Evolutionary conservation across 1,139 yeast genomes (phyloP).

Genomic region (Trichomonascaceae sp.): DNA sequence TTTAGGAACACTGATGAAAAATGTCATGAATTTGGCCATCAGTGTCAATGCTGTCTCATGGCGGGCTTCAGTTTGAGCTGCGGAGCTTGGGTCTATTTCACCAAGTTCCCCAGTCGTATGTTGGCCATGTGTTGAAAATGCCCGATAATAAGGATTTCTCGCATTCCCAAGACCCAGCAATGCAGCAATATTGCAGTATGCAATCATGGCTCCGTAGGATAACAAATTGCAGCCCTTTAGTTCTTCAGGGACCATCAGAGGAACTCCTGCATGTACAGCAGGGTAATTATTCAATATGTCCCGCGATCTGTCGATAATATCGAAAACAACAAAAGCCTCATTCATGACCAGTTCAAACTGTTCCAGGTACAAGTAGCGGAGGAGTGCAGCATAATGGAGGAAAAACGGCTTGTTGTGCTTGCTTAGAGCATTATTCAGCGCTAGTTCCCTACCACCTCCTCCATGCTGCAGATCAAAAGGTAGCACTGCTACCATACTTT

Average conservation of each 20-base stretch:
- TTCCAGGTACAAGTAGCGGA: conserved; percentile 10
- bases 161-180: conserved; percentile 24
- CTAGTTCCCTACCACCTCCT: conserved; percentile 8
- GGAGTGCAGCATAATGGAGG: conserved; percentile 16
- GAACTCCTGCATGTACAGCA: not conserved
- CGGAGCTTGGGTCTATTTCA: not conserved
- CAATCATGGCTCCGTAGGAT: conserved; percentile 21
- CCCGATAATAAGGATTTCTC: conserved; percentile 8
- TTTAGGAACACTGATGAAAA: conserved; percentile 3
- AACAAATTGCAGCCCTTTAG: conserved; percentile 1
- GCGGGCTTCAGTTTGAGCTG: not conserved
- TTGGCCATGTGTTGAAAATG: conserved; percentile 1
- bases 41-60: conserved; percentile 4
- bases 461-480: conserved; percentile 18
- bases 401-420: conserved; percentile 20
- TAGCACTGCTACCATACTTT: conserved; percentile 23
- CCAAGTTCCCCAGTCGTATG: not conserved
- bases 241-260: conserved; percentile 3
- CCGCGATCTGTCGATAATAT: not conserved
- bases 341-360: not conserved
- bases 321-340: not conserved
- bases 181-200: conserved; percentile 26
- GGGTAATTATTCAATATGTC: not conserved
- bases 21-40: conserved; percentile 5
- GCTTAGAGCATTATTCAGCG: conserved; percentile 16